Evolutionary conservation across 1,284 basidiomycete species (phyloP).

Genomic region (Ganoderma meredithae): DNA sequence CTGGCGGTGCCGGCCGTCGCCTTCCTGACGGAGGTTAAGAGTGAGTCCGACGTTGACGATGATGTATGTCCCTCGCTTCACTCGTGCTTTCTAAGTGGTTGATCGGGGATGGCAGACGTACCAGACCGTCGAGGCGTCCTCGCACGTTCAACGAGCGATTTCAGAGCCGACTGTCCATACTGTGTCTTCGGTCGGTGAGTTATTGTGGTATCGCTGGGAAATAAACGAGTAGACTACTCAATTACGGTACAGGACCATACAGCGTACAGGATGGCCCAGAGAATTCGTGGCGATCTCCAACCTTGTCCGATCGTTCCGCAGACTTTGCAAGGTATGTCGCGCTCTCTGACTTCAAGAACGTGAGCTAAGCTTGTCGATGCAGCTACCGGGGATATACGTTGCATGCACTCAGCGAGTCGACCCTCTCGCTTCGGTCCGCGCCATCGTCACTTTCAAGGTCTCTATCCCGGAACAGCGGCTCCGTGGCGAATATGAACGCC

Average conservation of each 20-base stretch:
- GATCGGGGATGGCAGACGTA: constrained; percentile 15
- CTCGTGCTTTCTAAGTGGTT: neutral
- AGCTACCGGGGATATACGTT: constrained; percentile 13
- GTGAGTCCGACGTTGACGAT: constrained; percentile 23
- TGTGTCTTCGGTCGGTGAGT: constrained; percentile 27
- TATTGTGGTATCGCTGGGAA: no score
- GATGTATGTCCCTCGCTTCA: constrained; percentile 19
- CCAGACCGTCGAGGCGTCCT: constrained; percentile 30
- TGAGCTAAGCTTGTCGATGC: neutral
- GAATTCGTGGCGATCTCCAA: constrained; percentile 24
- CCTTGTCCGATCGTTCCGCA: constrained; percentile 25
- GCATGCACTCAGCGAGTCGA: constrained; percentile 28
- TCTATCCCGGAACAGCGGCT: constrained; percentile 1
- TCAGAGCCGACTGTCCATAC: constrained; percentile 32
- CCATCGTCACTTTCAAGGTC: constrained; percentile 19
- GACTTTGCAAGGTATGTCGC: constrained; percentile 21
- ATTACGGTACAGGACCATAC: neutral
- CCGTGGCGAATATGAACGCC: neutral
- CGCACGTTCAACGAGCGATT: constrained; percentile 30
- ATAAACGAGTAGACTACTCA: no score
- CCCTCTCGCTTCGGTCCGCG: constrained; percentile 24
- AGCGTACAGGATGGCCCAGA: constrained; percentile 18
- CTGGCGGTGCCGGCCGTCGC: neutral
- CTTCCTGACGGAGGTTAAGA: constrained; percentile 7
- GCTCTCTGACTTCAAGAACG: neutral